Base-by-base conservation (phyloP, 192 early-diverging fungal genomes). In the Chytriomyces sp. region DNA sequence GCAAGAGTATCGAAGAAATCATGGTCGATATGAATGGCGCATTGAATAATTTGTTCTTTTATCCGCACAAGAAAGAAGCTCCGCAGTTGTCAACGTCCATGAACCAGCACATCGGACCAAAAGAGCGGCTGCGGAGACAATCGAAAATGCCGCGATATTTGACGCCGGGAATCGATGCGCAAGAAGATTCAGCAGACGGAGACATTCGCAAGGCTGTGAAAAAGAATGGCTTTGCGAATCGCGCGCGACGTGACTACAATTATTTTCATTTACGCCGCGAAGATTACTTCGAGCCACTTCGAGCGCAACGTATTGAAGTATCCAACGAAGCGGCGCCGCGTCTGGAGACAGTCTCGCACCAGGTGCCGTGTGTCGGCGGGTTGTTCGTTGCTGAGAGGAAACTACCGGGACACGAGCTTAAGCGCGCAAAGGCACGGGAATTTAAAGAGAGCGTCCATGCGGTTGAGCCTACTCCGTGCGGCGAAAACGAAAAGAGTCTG, bases 21-120 rank as follows among this genome's bases (percentile, higher is more conserved):
- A 77, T 77, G 76, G n/a, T 18, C 16, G 67, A 77, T 3, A 77
- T 77, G 76, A 68, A 77, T 43, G 26, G 20, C 7, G 76, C 67
- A 0, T 50, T 77, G 18, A 77, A 77, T 47, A 77, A 77, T 45
- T 46, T 77, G 8, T 60, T 61, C 57, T 77, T 70, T 50, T 71
- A 71, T 43, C 69, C 69, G 16, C 24, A 13, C 5, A 20, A n/a
- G 53, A n/a, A n/a, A 20, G 53, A 13, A 0, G 53, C 0, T n/a
- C 13, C 13, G 5, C 1, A 4, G 53, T 3, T n/a, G 20, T 1
- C 53, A 3, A 0, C 53, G 5, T n/a, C 53, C 1, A n/a, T 57
- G 13, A n/a, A 20, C 20, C 16, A n/a, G 53, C 13, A 57, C 20
- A 20, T n/a, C 53, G 20, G 16, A 5, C 13, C 13, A 13, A 57